Evolutionary conservation across 2,329 filamentous ascomycete species (phyloP), one percentile per base, ranked within the genome.

Genomic region (Diaporthe ilicicola): DNA sequence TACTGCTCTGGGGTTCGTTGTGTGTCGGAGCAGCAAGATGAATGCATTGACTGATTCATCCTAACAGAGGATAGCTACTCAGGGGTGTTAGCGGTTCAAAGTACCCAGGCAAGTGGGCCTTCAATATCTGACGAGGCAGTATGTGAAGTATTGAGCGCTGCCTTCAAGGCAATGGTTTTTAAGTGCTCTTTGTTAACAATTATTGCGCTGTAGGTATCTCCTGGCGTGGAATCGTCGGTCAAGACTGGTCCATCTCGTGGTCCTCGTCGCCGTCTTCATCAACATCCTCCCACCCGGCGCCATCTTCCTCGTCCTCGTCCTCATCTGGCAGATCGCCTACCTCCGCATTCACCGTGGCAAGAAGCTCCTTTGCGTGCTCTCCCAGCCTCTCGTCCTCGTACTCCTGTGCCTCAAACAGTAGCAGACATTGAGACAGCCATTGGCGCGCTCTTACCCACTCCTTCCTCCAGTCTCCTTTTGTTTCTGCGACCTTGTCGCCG

Each of bases 371-470:
- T 0, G 93, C 91, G 78, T 97, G 94, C 72, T 93, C 90, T 65
- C 90, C 90, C 32, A 97, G 84, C 74, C 92, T 86, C 72, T 94
- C 92, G 75, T 97, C 94, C 79, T 97, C 95, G 79, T 98, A 98
- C 66, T 95, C 91, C 76, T 96, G 88, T 76, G 88, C 79, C 48
- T 89, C 84, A 80, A 93, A 98, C n/a, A 97, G 87, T 78, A 91
- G 91, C 74, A 97, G 84, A 78, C 94, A 93, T 77, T 93, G 93
- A 70, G 89, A 90, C 56, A 98, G 85, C 94, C 95, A 97, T 77
- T 93, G 90, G 68, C 93, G 89, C 76, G 94, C 93, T 19, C 93
- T 91, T 69, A 89, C 89, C 86, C 94, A 90, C 6, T 90, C 87
- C 1, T 87, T 84, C 74, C 88, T 88, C 82, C 89, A 89, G 59